Evolutionary conservation across 202 grass and related monocot species (phyloP).

Genomic region (Tripidium arundinaceum): DNA sequence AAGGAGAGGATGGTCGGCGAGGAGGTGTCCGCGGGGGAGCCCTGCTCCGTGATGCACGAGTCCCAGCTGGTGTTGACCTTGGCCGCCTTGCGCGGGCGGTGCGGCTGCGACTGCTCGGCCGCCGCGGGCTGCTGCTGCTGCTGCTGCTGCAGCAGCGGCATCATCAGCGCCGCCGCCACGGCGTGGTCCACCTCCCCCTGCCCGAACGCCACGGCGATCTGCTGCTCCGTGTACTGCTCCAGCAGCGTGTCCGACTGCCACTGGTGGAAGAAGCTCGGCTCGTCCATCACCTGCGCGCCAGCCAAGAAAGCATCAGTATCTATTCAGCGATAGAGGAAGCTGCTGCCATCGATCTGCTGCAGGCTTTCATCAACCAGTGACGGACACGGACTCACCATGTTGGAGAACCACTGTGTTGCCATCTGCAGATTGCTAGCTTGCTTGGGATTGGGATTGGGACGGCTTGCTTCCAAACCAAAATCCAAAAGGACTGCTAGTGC

Average conservation of each 20-base stretch:
- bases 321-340: too few relatives aligned
- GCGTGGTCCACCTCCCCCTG: constrained; percentile 48
- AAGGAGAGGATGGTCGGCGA: constrained; percentile 93
- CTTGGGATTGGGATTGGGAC: constrained; percentile 1
- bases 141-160: constrained; percentile 7
- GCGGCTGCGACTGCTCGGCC: neutral
- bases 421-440: constrained; percentile 34
- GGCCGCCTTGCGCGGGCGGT: constrained; percentile 51
- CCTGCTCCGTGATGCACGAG: constrained; percentile 90
- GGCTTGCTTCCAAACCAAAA: constrained; percentile 17
- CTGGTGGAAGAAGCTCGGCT: constrained; percentile 85
- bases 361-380: too few relatives aligned
- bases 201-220: constrained; percentile 69
- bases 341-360: too few relatives aligned
- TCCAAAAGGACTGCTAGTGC: constrained; percentile 24
- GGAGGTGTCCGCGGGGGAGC: constrained; percentile 52
- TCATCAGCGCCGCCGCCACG: neutral
- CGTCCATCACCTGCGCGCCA: constrained; percentile 55
- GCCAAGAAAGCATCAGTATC: neutral
- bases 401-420: constrained; percentile 71
- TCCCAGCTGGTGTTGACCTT: constrained; percentile 80
- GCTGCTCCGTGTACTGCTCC: constrained; percentile 75
- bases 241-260: constrained; percentile 67
- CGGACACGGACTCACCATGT: constrained; percentile 51
- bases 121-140: neutral